Base-by-base conservation (phyloP, 2,329 filamentous ascomycete species). In the Talaromyces sp. region DNA sequence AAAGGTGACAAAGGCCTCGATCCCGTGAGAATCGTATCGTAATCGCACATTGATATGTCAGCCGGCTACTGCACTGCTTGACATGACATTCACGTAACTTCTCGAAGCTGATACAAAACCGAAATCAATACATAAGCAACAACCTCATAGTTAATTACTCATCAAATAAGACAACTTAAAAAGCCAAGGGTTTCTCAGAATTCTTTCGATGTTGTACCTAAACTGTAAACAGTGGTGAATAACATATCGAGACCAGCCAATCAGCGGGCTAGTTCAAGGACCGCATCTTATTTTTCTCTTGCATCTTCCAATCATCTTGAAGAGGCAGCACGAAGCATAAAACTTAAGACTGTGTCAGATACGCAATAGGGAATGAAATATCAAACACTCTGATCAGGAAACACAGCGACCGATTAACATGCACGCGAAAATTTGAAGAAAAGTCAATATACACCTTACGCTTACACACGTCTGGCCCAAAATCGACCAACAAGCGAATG, bases 161-260 rank as follows among this genome's bases (percentile, higher is more conserved):
- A 27, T 50, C 47, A 33, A 37, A 9, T 37, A 13, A 39, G 5
- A 56, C 22, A 22, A 22, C 22, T 22, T 22, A 56, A 75, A 31
- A 70, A 71, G 37, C 72, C 73, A 6, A 73, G 73, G 19, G 72
- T 79, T 13, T 74, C 76, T 3, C 81, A 80, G 67, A 74, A 41
- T 72, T 75, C 7, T 22, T 39, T 37, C n/a, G 31, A 22, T 16
- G 31, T 37, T 39, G 33, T 37, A 56, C 22, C 47, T 50, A 6
- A 31, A 31, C 27, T 1, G 27, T 31, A 13, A 14, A 54, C 1
- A 54, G 49, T 49, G 11, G 19, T 49, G 19, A 11, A 24, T 50
- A 16, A 2, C 33, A 56, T 11, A 39, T 3, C 11, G 10, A 24
- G n/a, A 16, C 52, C 33, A 56, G 52, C 52, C 52, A 56, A 56